These are phyloP conservation scores for Podospora comata DNA, from an alignment of 495 filamentous ascomycete species.

Conservation along the genomic window DNA sequence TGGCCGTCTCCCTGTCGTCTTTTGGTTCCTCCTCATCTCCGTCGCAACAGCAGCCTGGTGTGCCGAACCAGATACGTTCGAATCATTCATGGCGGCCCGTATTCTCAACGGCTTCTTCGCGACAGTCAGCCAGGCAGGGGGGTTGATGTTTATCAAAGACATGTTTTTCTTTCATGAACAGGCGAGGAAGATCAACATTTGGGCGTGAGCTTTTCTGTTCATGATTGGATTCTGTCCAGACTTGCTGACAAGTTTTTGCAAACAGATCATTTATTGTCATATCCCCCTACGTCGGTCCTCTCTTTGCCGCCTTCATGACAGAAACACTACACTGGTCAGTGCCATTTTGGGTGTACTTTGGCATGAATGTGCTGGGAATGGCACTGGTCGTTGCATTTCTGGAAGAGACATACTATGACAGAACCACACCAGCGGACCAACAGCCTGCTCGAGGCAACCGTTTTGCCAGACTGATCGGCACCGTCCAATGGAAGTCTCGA, in stretches of 20 bases:
- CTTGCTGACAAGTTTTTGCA: neutral
- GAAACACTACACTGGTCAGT: conserved; percentile 49
- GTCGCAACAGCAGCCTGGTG: conserved; percentile 53
- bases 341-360: conserved; percentile 54
- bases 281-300: conserved; percentile 59
- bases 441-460: conserved; percentile 44
- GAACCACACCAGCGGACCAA: conserved; percentile 41
- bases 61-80: conserved; percentile 50
- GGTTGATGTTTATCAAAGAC: conserved; percentile 63
- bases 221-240: neutral
- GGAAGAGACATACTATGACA: conserved; percentile 61
- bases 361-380: conserved; percentile 46
- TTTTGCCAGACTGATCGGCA: conserved; percentile 44
- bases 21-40: conserved; percentile 53
- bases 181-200: conserved; percentile 61
- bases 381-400: conserved; percentile 49
- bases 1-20: conserved; percentile 58
- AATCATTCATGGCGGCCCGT: conserved; percentile 56
- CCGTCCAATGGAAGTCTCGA: conserved; percentile 44
- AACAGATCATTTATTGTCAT: conserved; percentile 40
- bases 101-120: conserved; percentile 64
- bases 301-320: conserved; percentile 58
- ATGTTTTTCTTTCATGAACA: conserved; percentile 66
- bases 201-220: conserved; percentile 35
- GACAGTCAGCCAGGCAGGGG: conserved; percentile 50